phyloP scores from a whole-genome alignment of 208 protist species.

The Angomonas ambiguus region DNA sequence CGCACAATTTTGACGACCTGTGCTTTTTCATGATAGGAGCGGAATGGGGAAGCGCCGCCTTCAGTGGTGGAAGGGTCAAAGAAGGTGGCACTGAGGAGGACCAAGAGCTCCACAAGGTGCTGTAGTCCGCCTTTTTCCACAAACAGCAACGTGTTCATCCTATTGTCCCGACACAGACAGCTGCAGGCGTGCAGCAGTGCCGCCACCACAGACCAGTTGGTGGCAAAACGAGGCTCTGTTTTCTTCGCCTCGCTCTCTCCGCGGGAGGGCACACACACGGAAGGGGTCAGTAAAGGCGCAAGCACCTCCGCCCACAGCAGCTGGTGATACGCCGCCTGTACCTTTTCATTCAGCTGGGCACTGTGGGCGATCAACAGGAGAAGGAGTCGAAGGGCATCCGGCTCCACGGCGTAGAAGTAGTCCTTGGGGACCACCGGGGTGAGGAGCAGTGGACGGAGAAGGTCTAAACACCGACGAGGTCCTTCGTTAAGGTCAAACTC shows the following conservation, averaged over 20 bases:
- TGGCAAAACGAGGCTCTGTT: slow-evolving; percentile 23
- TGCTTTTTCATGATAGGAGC: not conserved
- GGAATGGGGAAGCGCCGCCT: no score
- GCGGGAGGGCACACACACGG: not conserved
- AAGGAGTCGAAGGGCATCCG: not conserved
- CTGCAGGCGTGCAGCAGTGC: slow-evolving; percentile 45
- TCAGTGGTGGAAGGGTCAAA: no score
- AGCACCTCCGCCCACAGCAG: slow-evolving; percentile 29
- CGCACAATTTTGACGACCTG: not conserved
- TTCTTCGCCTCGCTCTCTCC: slow-evolving; percentile 30
- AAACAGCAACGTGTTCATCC: slow-evolving; percentile 28
- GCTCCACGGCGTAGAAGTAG: not conserved
- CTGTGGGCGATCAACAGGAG: slow-evolving; percentile 32
- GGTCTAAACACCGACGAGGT: slow-evolving; percentile 32
- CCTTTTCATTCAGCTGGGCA: slow-evolving; percentile 53
- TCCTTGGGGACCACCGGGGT: not conserved
- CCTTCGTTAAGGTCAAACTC: slow-evolving; percentile 80
- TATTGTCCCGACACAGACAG: slow-evolving; percentile 41
- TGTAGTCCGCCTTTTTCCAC: slow-evolving; percentile 20
- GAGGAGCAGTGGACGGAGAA: slow-evolving; percentile 19
- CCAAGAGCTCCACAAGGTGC: slow-evolving; percentile 5
- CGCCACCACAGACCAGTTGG: slow-evolving; percentile 19
- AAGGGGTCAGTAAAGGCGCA: slow-evolving; percentile 10
- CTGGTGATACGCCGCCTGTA: slow-evolving; percentile 46
- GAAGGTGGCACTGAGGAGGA: not conserved